Base-by-base conservation (phyloP, 768 basidiomycete species). In the Collybia sp. region DNA sequence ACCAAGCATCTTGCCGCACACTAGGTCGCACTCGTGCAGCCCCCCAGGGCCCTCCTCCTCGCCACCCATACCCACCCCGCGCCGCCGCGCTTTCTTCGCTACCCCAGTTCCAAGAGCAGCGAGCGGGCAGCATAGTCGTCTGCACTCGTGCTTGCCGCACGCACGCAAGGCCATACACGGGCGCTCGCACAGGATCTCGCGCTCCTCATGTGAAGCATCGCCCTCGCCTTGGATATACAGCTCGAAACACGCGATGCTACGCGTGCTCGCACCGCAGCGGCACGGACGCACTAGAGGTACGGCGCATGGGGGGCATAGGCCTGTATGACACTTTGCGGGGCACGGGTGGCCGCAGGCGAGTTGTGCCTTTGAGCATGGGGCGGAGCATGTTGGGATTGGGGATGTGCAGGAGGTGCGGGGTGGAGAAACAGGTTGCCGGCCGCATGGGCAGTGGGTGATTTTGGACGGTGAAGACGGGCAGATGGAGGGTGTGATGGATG, bases 141-240 rank as follows among this genome's bases (percentile, higher is more conserved):
- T 71, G 59, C 96, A 98, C 50, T 86, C 83, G 57, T 99, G 96
- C 16, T 83, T 72, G 0, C 94, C 91, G 58, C 96, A 98, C 6
- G 79, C 75, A 12, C 93, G 79, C 9, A 92, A 68, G 0, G 84
- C 88, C 15, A 69, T 67, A 59, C 96, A 99, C 1, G 83, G 78
- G 30, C 79, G 76, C 46, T 92, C 85, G 63, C 96, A 98, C 1
- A 86, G 62, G 35, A 93, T 75, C 46, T 90, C 85, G 2, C 62
- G 66, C 44, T 71, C 70, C 18, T 57, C 58, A 16, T 43, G 36
- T 3, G 49, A 58, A 5, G 50, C 56, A 2, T 58, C 68, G 35
- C 35, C 17, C 35, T 37, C 25, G 1, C 64, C 61, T 2, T 62
- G 71, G 19, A 57, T 61, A 37, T 66, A 65, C 12, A 73, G 61